Conservation (phyloP, 2,329 filamentous ascomycete genomes). For the Epichloe baconii region DNA sequence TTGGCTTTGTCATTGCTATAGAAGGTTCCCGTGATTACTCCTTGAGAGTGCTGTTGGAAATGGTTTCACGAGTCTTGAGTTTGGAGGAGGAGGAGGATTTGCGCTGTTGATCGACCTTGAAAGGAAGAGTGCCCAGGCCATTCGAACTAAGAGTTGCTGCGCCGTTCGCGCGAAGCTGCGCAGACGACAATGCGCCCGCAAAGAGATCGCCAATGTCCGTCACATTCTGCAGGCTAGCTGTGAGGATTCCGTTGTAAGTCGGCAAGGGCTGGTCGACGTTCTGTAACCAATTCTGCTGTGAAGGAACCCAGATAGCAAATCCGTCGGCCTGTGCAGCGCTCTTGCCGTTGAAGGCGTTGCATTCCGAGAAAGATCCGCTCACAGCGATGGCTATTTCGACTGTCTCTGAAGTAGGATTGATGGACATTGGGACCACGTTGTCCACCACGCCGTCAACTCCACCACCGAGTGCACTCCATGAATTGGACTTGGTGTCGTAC, state of each 20-base stretch:
- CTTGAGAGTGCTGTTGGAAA: conserved; percentile 35
- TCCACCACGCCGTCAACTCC: conserved; percentile 73
- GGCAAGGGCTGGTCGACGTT: conserved; percentile 56
- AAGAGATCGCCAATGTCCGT: conserved; percentile 54
- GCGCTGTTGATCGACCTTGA: conserved; percentile 35
- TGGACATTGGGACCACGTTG: conserved; percentile 58
- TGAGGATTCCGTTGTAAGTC: conserved; percentile 59
- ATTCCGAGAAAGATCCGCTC: conserved; percentile 64
- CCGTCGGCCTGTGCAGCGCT: conserved; percentile 51
- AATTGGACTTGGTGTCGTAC: conserved; percentile 54
- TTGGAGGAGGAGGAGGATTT: conserved; percentile 19
- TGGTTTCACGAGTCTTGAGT: conserved; percentile 33
- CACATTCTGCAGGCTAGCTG: conserved; percentile 52
- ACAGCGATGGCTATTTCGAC: conserved; percentile 66
- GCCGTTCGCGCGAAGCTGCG: conserved; percentile 58
- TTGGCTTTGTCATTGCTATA: conserved; percentile 59
- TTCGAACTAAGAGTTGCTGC: conserved; percentile 50
- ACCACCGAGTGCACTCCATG: conserved; percentile 69
- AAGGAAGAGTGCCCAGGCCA: conserved; percentile 40
- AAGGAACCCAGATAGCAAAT: conserved; percentile 87
- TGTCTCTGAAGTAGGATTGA: conserved; percentile 60
- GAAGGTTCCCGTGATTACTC: conserved; percentile 68
- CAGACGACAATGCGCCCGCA: conserved; percentile 70
- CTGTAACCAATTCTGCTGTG: conserved; percentile 72
- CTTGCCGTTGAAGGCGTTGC: conserved; percentile 55